Evolutionary conservation across 306 rosid genomes (phyloP).

Genomic region (Vigna mungo): DNA sequence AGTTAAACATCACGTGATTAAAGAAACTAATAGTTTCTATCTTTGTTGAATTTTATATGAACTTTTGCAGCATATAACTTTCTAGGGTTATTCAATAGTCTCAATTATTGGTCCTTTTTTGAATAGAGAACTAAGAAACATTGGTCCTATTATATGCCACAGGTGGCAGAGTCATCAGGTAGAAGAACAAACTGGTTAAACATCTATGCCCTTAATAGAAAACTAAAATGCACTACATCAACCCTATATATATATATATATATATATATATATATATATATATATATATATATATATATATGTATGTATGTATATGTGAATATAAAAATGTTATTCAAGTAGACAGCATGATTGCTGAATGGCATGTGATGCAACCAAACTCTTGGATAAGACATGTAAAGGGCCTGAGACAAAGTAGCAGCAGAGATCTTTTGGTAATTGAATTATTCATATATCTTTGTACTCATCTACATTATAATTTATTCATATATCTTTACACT

Average conservation of each 20-base stretch:
- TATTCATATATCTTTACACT: not conserved
- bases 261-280: no score
- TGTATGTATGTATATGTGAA: not conserved
- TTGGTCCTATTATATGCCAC: constrained; percentile 28
- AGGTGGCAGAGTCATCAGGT: constrained; percentile 3
- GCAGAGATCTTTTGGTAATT: constrained; percentile 46
- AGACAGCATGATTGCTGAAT: constrained; percentile 40
- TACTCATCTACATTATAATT: constrained; percentile 2
- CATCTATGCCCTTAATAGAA: not conserved
- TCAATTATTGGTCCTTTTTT: constrained; percentile 15
- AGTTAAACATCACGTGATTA: no score
- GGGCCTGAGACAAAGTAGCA: constrained; percentile 39
- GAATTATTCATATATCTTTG: constrained; percentile 37
- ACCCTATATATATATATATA: no score
- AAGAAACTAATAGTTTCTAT: no score
- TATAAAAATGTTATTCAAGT: not conserved
- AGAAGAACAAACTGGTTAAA: constrained; percentile 5
- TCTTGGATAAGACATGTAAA: constrained; percentile 40
- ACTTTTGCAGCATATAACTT: not conserved
- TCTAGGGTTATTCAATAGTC: not conserved
- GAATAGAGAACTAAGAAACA: not conserved
- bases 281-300: not conserved
- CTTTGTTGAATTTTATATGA: not conserved
- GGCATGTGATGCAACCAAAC: constrained; percentile 41
- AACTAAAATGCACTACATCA: not conserved